Base-by-base conservation (phyloP, 148 eudicot genomes). In the Arbutus unedo region DNA sequence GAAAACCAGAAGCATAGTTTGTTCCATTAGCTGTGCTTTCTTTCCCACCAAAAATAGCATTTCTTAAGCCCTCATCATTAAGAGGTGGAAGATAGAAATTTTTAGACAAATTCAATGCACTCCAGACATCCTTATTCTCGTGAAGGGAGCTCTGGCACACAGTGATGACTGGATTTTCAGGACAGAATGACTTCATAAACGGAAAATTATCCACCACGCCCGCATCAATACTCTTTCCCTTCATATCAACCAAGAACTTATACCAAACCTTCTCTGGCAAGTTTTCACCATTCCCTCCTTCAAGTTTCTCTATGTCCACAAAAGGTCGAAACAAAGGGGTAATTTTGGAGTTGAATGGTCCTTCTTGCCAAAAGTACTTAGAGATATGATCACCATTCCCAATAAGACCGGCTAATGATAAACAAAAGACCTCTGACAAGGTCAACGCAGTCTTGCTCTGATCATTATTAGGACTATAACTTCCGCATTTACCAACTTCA, bases 311-410 rank as follows among this genome's bases (percentile, higher is more conserved):
- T 56, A 60, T 70, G 64, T 81, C 86, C 73, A 66, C 49, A 71
- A 79, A 60, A 15, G 88, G 82, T 66, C 75, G 82, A 79, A 83
- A 23, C 64, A 80, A 81, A 71, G 85, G 81, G 81, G 80, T 80
- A 85, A 84, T 82, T 84, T 84, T 85, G 73, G 87, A 74, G 82
- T 87, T 76, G 19, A 81, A 74, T 56, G 81, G 81, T 41, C 88
- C 89, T 82, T 88, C 89, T 80, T 91, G 90, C 87, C 83, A 82
- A 81, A 90, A 84, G 87, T 85, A 87, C 66, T 85, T 88, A 82
- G 91, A 90, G 59, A 93, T 89, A 83, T 92, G 99, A 89, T 94
- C 98, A 67, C 99, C 94, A 86, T 96, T 81, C 70, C 93, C 98
- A 82, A 96, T 82, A 82, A 96, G 90, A 87, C 97, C 98, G 44